Evolutionary conservation across 345 rosid species (phyloP).

Genomic region (Euphorbia pulcherrima): DNA sequence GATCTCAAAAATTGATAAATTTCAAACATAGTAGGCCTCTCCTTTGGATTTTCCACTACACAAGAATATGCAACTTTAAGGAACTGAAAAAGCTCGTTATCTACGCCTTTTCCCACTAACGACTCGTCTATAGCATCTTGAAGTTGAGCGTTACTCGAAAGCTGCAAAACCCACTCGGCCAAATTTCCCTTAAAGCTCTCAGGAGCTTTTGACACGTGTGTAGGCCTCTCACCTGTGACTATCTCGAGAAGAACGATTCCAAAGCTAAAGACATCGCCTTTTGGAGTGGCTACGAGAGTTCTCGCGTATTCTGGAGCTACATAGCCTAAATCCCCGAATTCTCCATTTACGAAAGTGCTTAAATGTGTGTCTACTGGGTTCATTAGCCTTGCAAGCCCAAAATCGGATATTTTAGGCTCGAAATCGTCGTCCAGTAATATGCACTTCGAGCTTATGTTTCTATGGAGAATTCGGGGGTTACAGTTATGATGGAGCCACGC

Average conservation of each 20-base stretch:
- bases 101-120: slow-evolving; percentile 57
- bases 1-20: slow-evolving; percentile 76
- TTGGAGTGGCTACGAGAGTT: slow-evolving; percentile 85
- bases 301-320: slow-evolving; percentile 87
- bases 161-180: slow-evolving; percentile 70
- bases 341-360: slow-evolving; percentile 95
- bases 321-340: slow-evolving; percentile 92
- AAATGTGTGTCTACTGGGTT: slow-evolving; percentile 89
- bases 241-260: slow-evolving; percentile 89
- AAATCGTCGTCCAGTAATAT: slow-evolving; percentile 69
- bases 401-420: slow-evolving; percentile 90
- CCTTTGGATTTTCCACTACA: slow-evolving; percentile 54
- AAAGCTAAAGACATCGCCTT: slow-evolving; percentile 94
- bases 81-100: slow-evolving; percentile 66
- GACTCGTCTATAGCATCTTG: slow-evolving; percentile 55
- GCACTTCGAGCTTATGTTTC: slow-evolving; percentile 91
- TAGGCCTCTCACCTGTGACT: slow-evolving; percentile 84
- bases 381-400: slow-evolving; percentile 96
- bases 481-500: slow-evolving; percentile 98
- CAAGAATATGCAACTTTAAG: slow-evolving; percentile 84
- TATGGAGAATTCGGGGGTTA: slow-evolving; percentile 88
- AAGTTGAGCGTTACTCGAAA: slow-evolving; percentile 50
- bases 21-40: slow-evolving; percentile 90
- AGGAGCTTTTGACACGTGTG: slow-evolving; percentile 54
- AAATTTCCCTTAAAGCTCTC: slow-evolving; percentile 82